Evolutionary conservation across 495 filamentous ascomycete genomes (phyloP).

Genomic region (Wilcoxina mikolae): DNA sequence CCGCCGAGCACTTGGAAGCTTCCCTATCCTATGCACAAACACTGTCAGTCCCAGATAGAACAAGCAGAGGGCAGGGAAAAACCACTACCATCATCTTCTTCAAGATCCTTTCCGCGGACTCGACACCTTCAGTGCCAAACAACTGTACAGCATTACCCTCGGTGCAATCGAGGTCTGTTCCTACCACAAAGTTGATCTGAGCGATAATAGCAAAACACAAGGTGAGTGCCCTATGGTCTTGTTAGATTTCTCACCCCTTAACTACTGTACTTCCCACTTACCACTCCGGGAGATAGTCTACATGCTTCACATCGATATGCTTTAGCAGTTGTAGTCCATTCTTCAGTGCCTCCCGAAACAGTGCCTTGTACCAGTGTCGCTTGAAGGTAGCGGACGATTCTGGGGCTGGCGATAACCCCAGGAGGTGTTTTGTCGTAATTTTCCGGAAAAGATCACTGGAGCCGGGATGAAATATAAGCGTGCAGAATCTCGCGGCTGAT

Average conservation of each 20-base stretch:
- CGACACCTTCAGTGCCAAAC: not conserved
- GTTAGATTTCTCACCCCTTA: not conserved
- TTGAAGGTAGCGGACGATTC: too few species aligned
- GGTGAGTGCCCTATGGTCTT: not conserved
- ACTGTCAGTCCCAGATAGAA: not conserved
- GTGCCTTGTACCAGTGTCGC: not conserved
- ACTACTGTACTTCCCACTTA: not conserved
- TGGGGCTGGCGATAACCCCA: too few species aligned
- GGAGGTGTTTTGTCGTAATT: too few species aligned
- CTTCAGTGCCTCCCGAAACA: not conserved
- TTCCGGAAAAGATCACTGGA: too few species aligned
- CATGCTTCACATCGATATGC: not conserved
- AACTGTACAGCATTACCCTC: too few species aligned
- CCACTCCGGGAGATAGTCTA: not conserved
- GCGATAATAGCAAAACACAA: not conserved
- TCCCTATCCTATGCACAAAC: not conserved
- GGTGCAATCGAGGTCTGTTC: not conserved
- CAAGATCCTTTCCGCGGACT: not conserved
- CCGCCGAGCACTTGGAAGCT: not conserved
- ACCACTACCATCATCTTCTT: not conserved
- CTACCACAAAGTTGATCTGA: not conserved
- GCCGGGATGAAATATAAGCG: too few species aligned
- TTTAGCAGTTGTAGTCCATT: not conserved
- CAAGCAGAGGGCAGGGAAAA: not conserved
- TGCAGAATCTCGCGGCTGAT: too few species aligned